Base-by-base conservation (phyloP, 2,329 filamentous ascomycete genomes). In the Colletotrichum spaethianum region DNA sequence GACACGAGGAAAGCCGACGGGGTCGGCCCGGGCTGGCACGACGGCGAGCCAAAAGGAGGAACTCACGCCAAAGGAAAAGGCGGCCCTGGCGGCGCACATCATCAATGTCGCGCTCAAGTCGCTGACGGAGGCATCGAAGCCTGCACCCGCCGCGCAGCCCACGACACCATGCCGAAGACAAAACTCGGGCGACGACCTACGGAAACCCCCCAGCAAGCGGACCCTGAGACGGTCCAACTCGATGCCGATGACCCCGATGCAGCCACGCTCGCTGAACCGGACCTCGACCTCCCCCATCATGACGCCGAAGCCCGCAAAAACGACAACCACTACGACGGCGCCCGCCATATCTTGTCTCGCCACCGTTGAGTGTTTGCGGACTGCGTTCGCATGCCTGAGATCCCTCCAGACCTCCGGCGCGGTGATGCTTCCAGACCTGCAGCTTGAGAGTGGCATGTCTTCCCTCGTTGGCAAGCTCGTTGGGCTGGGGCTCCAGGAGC, bases 401-500 rank as follows among this genome's bases (percentile, higher is more conserved):
- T 85, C 86, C 36, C 77, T 90, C 31, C 88, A 93, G 62, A 84
- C 87, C 33, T 82, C 87, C 1, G 82, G 87, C 7, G 85, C 87
- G 11, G 82, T 90, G 12, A 82, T 87, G 12, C 83, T 91, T n/a
- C 87, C 90, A 1, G 86, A 89, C 55, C 82, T 93, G 48, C 93
- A 95, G 77, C 80, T 95, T 4, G 93, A 95, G 78, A 91, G 86
- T 71, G 93, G 93, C 65, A 93, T 94, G 86, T 89, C 92, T 20
- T 90, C 91, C 0, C 86, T 95, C 64, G 82, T 92, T 48, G 88
- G 89, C 48, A 94, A 91, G 78, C 83, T 95, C 1, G 82, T 94
- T 18, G 83, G 85, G 0, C 83, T 94, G 59, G 89, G 90, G 1
- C 80, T 95, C 63, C 88, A 93, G 56, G 89, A 91, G n/a, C 84